Percentiles rank a stretch among this genome's conserved stretches.
phyloP scores from a whole-genome alignment of 2,329 filamentous ascomycete genomes.

The Penicillium sp. region DNA sequence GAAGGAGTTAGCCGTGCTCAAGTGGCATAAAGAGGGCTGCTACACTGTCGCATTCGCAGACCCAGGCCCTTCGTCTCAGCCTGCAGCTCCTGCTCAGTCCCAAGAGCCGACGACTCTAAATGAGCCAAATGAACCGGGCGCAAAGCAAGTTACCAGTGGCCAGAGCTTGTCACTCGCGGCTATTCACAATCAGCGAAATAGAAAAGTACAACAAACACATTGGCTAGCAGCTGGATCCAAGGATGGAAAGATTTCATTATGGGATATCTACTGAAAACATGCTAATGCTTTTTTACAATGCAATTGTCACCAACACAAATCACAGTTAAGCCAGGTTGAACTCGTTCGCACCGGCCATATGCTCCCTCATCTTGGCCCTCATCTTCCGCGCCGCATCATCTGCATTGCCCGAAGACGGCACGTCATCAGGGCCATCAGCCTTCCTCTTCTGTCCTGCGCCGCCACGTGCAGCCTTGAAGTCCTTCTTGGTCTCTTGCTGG shows the following conservation, averaged over 20 bases:
- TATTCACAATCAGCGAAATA: constrained; percentile 61
- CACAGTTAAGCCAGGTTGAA: constrained; percentile 53
- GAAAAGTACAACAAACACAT: constrained; percentile 66
- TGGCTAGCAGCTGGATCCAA: constrained; percentile 91
- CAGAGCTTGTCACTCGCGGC: constrained; percentile 35
- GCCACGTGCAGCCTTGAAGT: constrained; percentile 44
- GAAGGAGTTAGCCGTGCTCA: constrained; percentile 83
- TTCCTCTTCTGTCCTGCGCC: constrained; percentile 36
- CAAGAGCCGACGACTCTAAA: background rate
- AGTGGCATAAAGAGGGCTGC: constrained; percentile 88
- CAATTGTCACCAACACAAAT: background rate
- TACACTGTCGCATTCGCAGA: constrained; percentile 72
- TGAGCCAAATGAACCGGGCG: background rate
- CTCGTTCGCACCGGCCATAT: constrained; percentile 51
- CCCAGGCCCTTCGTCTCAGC: constrained; percentile 20
- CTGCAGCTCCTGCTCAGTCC: background rate
- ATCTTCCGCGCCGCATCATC: constrained; percentile 51
- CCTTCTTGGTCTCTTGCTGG: constrained; percentile 45
- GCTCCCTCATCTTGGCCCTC: constrained; percentile 50
- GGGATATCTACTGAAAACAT: constrained; percentile 74
- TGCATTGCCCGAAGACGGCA: constrained; percentile 33
- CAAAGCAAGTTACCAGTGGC: constrained; percentile 5
- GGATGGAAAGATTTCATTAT: constrained; percentile 90
- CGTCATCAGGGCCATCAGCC: constrained; percentile 27
- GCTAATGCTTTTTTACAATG: constrained; percentile 29